These are phyloP conservation scores for Trichophaea hybrida DNA, from an alignment of 2,329 filamentous ascomycete genomes.

Conservation along the genomic window DNA sequence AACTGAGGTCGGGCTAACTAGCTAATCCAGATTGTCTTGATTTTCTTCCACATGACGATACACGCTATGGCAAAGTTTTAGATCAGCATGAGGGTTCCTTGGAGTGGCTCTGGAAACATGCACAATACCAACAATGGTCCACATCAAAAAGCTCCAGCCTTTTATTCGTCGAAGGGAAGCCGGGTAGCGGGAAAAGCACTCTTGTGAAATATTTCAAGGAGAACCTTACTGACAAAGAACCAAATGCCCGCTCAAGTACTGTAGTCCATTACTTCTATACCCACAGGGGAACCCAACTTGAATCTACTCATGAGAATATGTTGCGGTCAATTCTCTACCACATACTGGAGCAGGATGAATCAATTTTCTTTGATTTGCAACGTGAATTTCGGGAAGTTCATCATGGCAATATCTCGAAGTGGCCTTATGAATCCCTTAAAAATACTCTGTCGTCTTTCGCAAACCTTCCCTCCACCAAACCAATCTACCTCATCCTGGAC, in stretches of 20 bases:
- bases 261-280: slow-evolving; percentile 3
- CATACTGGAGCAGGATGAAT: slow-evolving; percentile 1
- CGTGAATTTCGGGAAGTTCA: neutral
- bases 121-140: too few relatives aligned
- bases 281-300: neutral
- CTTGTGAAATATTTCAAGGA: too few relatives aligned
- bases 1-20: neutral
- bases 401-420: neutral
- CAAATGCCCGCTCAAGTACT: neutral
- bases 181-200: too few relatives aligned
- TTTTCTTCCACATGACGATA: neutral
- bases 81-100: neutral
- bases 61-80: slow-evolving; percentile 1
- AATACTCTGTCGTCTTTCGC: neutral
- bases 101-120: too few relatives aligned
- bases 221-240: neutral
- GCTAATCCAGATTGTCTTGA: neutral
- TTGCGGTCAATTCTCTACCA: neutral
- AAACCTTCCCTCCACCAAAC: neutral
- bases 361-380: slow-evolving; percentile 2
- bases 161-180: too few relatives aligned
- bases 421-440: neutral
- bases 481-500: neutral
- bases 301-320: neutral
- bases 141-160: too few relatives aligned